These are phyloP conservation scores for Sphaerobolus stellatus DNA, from an alignment of 1,284 basidiomycete species.

Conservation along the genomic window DNA sequence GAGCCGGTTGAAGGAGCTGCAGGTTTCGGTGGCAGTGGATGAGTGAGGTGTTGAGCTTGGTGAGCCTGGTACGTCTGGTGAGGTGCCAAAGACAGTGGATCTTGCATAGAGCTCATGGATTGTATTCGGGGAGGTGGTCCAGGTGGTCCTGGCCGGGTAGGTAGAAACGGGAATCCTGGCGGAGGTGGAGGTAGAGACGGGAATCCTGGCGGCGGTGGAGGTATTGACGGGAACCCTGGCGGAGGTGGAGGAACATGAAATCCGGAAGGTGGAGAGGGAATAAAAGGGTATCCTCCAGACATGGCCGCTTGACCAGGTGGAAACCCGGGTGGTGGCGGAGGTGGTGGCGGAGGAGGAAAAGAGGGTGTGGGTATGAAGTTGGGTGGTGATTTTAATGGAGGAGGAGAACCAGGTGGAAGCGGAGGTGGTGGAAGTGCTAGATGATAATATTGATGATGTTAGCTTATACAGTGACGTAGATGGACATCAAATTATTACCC, in stretches of 20 bases:
- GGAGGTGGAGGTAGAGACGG: slow-evolving; percentile 42
- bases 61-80: slow-evolving; percentile 68
- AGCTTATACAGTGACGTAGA: slow-evolving; percentile 21
- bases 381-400: slow-evolving; percentile 14
- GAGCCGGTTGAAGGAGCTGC: background rate
- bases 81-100: slow-evolving; percentile 60
- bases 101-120: slow-evolving; percentile 53
- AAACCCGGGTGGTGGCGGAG: slow-evolving; percentile 31
- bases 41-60: slow-evolving; percentile 33
- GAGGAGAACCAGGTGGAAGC: slow-evolving; percentile 20
- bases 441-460: slow-evolving; percentile 77
- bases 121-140: slow-evolving; percentile 46
- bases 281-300: slow-evolving; percentile 23
- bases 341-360: slow-evolving; percentile 27
- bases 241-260: slow-evolving; percentile 8
- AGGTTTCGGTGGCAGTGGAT: slow-evolving; percentile 44
- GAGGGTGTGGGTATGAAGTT: slow-evolving; percentile 17
- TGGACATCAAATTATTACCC: slow-evolving; percentile 12
- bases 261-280: slow-evolving; percentile 20
- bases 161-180: slow-evolving; percentile 38
- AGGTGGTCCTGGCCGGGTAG: too few relatives aligned
- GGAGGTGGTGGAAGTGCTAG: slow-evolving; percentile 23
- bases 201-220: slow-evolving; percentile 21
- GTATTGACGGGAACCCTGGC: slow-evolving; percentile 17
- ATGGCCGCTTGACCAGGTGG: too few relatives aligned